phyloP scores from a whole-genome alignment of 768 basidiomycete species.

The Suillus brevipes region DNA sequence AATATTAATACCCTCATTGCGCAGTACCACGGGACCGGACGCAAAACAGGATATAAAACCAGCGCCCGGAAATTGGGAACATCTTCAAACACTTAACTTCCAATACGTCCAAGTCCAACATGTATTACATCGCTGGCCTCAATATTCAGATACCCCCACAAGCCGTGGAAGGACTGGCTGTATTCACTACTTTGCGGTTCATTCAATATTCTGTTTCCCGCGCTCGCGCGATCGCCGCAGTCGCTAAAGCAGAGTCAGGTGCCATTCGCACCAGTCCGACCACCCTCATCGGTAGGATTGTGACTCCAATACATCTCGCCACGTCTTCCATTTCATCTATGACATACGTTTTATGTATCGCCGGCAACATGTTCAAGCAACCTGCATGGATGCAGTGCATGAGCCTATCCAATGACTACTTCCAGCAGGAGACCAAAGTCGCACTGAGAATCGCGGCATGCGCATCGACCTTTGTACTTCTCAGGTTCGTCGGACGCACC shows the following conservation, averaged over 20 bases:
- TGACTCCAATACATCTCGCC: conserved; percentile 28
- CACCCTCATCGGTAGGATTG: conserved; percentile 25
- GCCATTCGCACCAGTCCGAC: conserved; percentile 16
- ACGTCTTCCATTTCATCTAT: conserved; percentile 26
- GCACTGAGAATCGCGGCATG: conserved; percentile 30
- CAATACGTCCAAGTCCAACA: conserved; percentile 11
- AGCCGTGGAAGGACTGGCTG: conserved; percentile 26
- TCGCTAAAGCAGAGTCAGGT: conserved; percentile 17
- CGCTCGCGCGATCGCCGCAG: conserved; percentile 2
- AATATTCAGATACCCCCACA: conserved; percentile 16
- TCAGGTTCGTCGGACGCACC: conserved; percentile 15
- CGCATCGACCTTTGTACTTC: conserved; percentile 21
- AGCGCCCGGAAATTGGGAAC: neutral
- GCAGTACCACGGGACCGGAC: too few relatives aligned
- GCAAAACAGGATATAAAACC: neutral
- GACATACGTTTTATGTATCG: conserved; percentile 28
- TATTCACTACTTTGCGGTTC: conserved; percentile 27
- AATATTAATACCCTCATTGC: too few relatives aligned
- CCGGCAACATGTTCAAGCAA: conserved; percentile 32
- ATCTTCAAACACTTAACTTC: conserved; percentile 18
- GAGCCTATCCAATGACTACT: conserved; percentile 25
- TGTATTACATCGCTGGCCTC: conserved; percentile 27
- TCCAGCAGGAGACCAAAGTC: conserved; percentile 23
- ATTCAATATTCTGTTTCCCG: conserved; percentile 21
- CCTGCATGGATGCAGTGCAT: conserved; percentile 35